phyloP scores from a whole-genome alignment of 345 rosid species.

The Tarenaya hassleriana region DNA sequence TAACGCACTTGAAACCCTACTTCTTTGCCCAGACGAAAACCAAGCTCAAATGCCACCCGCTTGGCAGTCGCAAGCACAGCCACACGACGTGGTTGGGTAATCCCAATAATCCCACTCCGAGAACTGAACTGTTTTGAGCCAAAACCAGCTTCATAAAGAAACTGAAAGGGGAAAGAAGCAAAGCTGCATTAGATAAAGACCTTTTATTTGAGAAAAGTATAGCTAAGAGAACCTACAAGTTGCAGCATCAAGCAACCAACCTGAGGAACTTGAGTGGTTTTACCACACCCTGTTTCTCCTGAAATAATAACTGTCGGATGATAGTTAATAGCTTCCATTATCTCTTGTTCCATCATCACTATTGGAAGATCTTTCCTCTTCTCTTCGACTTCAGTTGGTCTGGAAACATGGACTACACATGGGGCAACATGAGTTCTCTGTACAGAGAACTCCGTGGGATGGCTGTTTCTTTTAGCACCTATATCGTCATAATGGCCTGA shows the following conservation, averaged over 20 bases:
- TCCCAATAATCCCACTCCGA: constrained; percentile 73
- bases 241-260: constrained; percentile 30
- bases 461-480: constrained; percentile 15
- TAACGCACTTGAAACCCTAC: constrained; percentile 97
- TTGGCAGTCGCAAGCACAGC: constrained; percentile 94
- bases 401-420: constrained; percentile 57
- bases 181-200: neutral
- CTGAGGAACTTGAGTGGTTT: constrained; percentile 98
- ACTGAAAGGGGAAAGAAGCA: constrained; percentile 42
- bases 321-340: constrained; percentile 84
- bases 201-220: neutral
- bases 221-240: constrained; percentile 5
- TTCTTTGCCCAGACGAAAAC: constrained; percentile 71
- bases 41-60: constrained; percentile 91
- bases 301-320: constrained; percentile 57
- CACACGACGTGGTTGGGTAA: constrained; percentile 95
- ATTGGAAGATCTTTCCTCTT: constrained; percentile 82
- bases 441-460: constrained; percentile 22
- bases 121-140: constrained; percentile 46
- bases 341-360: constrained; percentile 98
- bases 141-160: constrained; percentile 89
- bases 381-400: constrained; percentile 67
- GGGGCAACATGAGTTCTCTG: constrained; percentile 37
- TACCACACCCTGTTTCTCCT: constrained; percentile 96
- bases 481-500: constrained; percentile 22